Conservation (phyloP, 805 yeast genomes). For the Candida germanica region DNA sequence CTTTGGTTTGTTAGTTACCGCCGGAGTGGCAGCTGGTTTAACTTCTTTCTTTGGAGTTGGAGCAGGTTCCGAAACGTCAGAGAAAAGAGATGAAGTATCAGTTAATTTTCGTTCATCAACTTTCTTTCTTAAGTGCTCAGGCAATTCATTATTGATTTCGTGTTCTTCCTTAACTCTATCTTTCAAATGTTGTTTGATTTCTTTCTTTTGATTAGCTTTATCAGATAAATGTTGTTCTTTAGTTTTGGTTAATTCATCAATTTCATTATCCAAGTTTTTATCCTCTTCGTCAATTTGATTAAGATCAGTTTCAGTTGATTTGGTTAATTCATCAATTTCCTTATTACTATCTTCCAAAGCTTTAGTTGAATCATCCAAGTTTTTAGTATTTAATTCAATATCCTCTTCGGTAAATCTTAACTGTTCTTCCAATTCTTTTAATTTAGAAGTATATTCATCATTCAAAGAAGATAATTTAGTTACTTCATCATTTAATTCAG, state of each 20-base stretch:
- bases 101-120: constrained; percentile 33
- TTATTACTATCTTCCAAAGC: constrained; percentile 40
- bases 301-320: constrained; percentile 21
- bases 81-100: constrained; percentile 39
- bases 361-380: constrained; percentile 30
- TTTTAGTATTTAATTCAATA: constrained; percentile 30
- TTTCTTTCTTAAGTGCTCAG: constrained; percentile 47
- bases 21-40: constrained; percentile 3
- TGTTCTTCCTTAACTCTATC: constrained; percentile 45
- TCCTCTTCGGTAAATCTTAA: constrained; percentile 40
- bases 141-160: constrained; percentile 47
- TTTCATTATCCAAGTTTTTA: constrained; percentile 40
- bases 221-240: constrained; percentile 34
- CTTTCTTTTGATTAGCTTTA: constrained; percentile 34
- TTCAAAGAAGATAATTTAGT: constrained; percentile 44
- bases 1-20: constrained; percentile 12
- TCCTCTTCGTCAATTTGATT: constrained; percentile 24
- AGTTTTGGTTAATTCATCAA: constrained; percentile 36
- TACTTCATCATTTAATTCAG: constrained; percentile 43
- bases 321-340: constrained; percentile 36
- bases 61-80: constrained; percentile 16
- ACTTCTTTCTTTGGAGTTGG: constrained; percentile 5
- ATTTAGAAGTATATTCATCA: constrained; percentile 40
- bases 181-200: constrained; percentile 28
- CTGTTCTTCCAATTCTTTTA: constrained; percentile 43